phyloP scores from a whole-genome alignment of 345 rosid species.

The Hevea brasiliensis region DNA sequence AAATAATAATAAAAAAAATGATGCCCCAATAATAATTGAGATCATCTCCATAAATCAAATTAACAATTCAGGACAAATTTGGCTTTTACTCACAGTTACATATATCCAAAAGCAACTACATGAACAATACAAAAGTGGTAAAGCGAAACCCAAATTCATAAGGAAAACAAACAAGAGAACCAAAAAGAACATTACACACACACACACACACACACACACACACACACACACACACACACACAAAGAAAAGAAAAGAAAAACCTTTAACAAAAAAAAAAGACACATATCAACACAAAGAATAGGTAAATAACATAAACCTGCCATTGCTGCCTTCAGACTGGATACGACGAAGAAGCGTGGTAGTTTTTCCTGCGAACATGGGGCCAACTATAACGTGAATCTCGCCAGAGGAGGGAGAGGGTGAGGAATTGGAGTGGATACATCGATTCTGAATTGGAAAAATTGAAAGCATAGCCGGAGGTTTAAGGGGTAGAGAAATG shows the following conservation, averaged over 20 bases:
- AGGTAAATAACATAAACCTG: too few species aligned
- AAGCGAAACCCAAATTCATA: background rate
- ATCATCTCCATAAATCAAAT: too few species aligned
- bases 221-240: too few species aligned
- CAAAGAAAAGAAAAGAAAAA: too few species aligned
- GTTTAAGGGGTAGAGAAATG: slow-evolving; percentile 20
- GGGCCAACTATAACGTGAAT: slow-evolving; percentile 79
- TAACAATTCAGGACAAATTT: too few species aligned
- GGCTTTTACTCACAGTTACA: too few species aligned
- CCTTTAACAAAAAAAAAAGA: background rate
- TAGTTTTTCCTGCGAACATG: slow-evolving; percentile 75
- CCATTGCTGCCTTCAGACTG: slow-evolving; percentile 48
- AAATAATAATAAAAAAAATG: too few species aligned
- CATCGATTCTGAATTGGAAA: slow-evolving; percentile 20
- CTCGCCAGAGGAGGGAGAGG: slow-evolving; percentile 43
- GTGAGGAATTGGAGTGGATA: slow-evolving; percentile 31
- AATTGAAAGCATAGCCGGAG: slow-evolving; percentile 20
- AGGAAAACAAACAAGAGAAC: background rate
- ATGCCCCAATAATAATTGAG: background rate
- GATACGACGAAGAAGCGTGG: slow-evolving; percentile 65
- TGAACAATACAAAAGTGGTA: background rate
- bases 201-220: too few species aligned
- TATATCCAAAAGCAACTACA: too few species aligned
- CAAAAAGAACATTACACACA: background rate
- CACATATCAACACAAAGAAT: background rate